These are phyloP conservation scores for Capsicum baccatum DNA, from an alignment of 257 asterid genomes.

Conservation along the genomic window DNA sequence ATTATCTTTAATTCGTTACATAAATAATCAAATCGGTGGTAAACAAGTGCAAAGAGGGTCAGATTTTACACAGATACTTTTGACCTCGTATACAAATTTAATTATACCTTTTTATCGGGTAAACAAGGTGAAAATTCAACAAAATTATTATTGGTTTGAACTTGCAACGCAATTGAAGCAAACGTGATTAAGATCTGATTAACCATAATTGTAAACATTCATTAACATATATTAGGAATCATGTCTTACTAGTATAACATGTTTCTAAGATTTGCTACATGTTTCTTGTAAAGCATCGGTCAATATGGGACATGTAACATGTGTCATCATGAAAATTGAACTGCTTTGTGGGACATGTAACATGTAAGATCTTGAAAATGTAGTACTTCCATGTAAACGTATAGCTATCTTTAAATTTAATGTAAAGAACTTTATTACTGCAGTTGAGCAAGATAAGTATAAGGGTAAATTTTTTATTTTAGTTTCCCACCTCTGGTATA, in stretches of 20 bases:
- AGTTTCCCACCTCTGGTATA: too few relatives aligned
- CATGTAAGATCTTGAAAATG: constrained; percentile 13
- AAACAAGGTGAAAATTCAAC: neutral
- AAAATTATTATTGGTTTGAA: neutral
- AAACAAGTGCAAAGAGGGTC: too few relatives aligned
- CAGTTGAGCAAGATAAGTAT: neutral
- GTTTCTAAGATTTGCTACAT: constrained; percentile 19
- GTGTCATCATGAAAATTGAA: constrained; percentile 16
- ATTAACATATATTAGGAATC: neutral
- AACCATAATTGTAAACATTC: neutral
- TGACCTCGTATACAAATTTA: too few relatives aligned
- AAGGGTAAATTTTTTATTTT: neutral
- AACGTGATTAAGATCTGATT: neutral
- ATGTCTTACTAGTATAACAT: neutral
- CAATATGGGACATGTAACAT: constrained; percentile 21
- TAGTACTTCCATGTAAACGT: constrained; percentile 1
- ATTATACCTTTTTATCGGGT: too few relatives aligned
- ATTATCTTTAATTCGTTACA: too few relatives aligned
- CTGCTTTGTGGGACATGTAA: constrained; percentile 18
- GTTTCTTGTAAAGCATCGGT: neutral
- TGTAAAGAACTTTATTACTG: constrained; percentile 8
- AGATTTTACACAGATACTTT: too few relatives aligned
- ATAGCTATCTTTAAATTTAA: neutral
- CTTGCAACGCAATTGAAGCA: neutral
- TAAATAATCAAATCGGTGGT: too few relatives aligned